Base-by-base conservation (phyloP, 371 early-diverging fungal species). In the Parasitella parasitica region DNA sequence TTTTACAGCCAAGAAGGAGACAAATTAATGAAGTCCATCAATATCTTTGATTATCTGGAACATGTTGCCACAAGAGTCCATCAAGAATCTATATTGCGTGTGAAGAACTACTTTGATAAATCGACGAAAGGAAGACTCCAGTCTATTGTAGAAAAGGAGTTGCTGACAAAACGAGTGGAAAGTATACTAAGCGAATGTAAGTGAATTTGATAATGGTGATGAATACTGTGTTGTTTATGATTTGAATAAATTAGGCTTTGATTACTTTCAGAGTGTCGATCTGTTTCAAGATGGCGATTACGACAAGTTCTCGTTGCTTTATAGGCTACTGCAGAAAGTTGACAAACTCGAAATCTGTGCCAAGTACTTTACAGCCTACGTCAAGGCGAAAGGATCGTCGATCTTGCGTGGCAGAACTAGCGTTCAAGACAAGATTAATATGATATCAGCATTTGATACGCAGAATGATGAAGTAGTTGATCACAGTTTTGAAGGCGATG, bases 1-100 rank as follows among this genome's bases (percentile, higher is more conserved):
- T 96, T 86, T 68, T 96, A 94, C 70, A 67, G 73, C 22, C 73
- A 71, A 28, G 93, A 95, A 72, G 89, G 90, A 13, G 77, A 85
- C 50, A 63, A 72, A 26, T 69, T 83, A 48, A 66, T 91, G 6
- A 71, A 76, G 28, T 70, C 66, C 4, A 61, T 86, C 71, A 78
- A 81, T 7, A 86, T 91, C 27, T 86, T 88, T 11, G 76, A 78
- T 20, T 93, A 92, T 63, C 71, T 92, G 35, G 72, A 84, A 51
- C 85, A 93, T 67, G 85, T 80, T 2, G 83, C 89, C 26, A 77
- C 71, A 3, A 82, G 95, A 71, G 64, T 90, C 52, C 87, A 89
- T 65, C 88, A 89, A 64, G 86, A 92, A 62, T 67, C 74, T 1
- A 83, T 86, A 48, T 81, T 88, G 32, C 78, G 79, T 28, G 66